Evolutionary conservation across 306 rosid genomes (phyloP), one percentile per base, ranked within the genome.

Genomic region (Cyamopsis tetragonoloba): DNA sequence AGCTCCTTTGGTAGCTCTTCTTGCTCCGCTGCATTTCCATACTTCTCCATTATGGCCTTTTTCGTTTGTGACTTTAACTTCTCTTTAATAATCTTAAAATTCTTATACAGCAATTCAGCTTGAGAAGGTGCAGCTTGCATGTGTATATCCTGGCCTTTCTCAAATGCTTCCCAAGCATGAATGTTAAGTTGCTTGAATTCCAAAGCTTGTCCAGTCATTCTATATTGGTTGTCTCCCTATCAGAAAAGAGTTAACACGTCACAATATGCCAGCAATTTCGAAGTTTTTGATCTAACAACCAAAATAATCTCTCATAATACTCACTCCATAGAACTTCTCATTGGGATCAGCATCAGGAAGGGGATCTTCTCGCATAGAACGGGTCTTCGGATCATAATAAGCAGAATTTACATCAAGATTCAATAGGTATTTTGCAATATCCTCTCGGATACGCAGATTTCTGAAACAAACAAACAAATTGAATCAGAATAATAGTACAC

Each of bases 41-140:
- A 88, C 75, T 82, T 85, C 71, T 85, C 84, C 83, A 81, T 54
- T 6, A 83, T 79, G 32, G 89, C 66, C 28, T 66, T 78, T 58
- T 84, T 88, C 1, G 20, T 85, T 27, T 89, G 83, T 14, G 77
- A 84, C 76, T 86, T 86, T 78, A 83, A 63, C 42, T 83, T 83
- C 63, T 85, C 89, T 50, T 77, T 85, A 6, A 81, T 82, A 22
- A 83, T 63, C 80, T 75, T 80, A 44, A 63, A 86, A 76, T 86
- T 82, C 81, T 80, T 86, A 56, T 66, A 77, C 8, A 86, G 82
- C 62, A 88, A 67, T 63, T 86, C 89, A 31, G 89, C 91, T 80
- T 85, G 89, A 27, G 91, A 88, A 9, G 89, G 91, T 56, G 91
- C 89, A 18, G 86, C 85, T 70, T 88, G 90, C 83, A 80, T 63